Percentiles rank a stretch among this genome's conserved stretches.
Conservation (phyloP, 2,329 filamentous ascomycete species). For the Monosporascus sp. region DNA sequence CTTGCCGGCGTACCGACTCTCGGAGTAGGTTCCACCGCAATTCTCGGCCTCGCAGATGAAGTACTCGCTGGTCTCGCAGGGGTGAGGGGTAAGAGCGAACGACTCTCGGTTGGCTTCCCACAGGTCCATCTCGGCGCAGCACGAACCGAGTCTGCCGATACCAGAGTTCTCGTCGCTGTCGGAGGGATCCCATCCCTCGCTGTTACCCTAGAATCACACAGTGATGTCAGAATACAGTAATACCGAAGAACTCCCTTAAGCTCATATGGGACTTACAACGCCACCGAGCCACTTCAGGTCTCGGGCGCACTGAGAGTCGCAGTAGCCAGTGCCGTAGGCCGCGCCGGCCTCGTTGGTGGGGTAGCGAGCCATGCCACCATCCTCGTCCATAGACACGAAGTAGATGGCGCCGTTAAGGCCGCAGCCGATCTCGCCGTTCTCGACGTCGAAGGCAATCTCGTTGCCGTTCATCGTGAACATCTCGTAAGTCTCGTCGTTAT, state of each 20-base stretch:
- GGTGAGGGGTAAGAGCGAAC: slow-evolving; percentile 53
- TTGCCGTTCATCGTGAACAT: slow-evolving; percentile 51
- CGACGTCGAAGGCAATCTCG: slow-evolving; percentile 59
- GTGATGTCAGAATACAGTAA: background rate
- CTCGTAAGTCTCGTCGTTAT: slow-evolving; percentile 46
- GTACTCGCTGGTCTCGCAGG: slow-evolving; percentile 42
- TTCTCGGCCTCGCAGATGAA: slow-evolving; percentile 36
- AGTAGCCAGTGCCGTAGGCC: slow-evolving; percentile 52
- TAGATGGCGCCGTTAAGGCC: slow-evolving; percentile 59
- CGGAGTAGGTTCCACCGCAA: slow-evolving; percentile 40
- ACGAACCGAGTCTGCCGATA: slow-evolving; percentile 41
- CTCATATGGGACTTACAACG: slow-evolving; percentile 25
- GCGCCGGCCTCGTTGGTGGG: slow-evolving; percentile 39
- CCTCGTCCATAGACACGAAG: slow-evolving; percentile 46
- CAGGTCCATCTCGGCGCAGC: slow-evolving; percentile 53
- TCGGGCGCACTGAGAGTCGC: slow-evolving; percentile 41
- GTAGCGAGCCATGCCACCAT: slow-evolving; percentile 42
- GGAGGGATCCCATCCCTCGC: slow-evolving; percentile 40
- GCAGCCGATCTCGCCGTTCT: slow-evolving; percentile 51
- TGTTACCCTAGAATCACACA: slow-evolving; percentile 28
- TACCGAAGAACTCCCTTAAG: background rate
- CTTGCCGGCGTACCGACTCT: slow-evolving; percentile 46
- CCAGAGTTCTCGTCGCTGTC: slow-evolving; percentile 42
- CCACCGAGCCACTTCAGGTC: slow-evolving; percentile 48
- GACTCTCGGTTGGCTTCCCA: slow-evolving; percentile 58